These are phyloP conservation scores for Tolypocladium ophioglossoides DNA, from an alignment of 2,329 filamentous ascomycete genomes.

Conservation along the genomic window DNA sequence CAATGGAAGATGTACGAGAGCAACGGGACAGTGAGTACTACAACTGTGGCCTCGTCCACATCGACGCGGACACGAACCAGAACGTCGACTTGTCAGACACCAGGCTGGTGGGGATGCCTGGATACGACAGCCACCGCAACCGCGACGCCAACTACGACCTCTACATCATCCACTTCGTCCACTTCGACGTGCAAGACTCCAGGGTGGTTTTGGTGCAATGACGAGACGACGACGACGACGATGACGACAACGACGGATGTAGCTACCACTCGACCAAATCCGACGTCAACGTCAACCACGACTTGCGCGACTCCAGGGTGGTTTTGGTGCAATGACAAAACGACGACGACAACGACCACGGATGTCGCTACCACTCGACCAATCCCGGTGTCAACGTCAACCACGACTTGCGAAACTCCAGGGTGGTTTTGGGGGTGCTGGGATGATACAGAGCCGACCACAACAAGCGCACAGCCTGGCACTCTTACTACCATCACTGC, in stretches of 20 bases:
- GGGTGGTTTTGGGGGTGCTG: slow-evolving; percentile 48
- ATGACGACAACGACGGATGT: slow-evolving; percentile 18
- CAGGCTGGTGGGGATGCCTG: slow-evolving; percentile 82
- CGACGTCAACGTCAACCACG: slow-evolving; percentile 17
- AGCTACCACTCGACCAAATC: slow-evolving; percentile 16
- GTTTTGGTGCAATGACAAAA: slow-evolving; percentile 52
- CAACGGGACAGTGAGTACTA: slow-evolving; percentile 71
- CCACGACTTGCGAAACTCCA: slow-evolving; percentile 36
- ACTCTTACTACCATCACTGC: slow-evolving; percentile 15
- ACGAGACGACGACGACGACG: slow-evolving; percentile 20
- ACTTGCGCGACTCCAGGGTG: slow-evolving; percentile 50
- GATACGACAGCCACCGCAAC: slow-evolving; percentile 45
- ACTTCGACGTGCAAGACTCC: slow-evolving; percentile 51
- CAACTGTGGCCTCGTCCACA: slow-evolving; percentile 45
- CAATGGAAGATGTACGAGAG: slow-evolving; percentile 94
- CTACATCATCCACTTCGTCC: slow-evolving; percentile 31
- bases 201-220: slow-evolving; percentile 59
- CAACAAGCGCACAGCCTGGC: slow-evolving; percentile 8
- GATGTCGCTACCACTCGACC: slow-evolving; percentile 16
- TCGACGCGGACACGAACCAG: slow-evolving; percentile 58
- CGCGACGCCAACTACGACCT: slow-evolving; percentile 25
- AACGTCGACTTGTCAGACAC: slow-evolving; percentile 81
- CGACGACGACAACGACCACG: slow-evolving; percentile 18
- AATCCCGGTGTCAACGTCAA: slow-evolving; percentile 15
- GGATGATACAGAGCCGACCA: slow-evolving; percentile 26